Evolutionary conservation across 139 green algal genomes (phyloP).

Genomic region (Edaphochlamys debaryana): DNA sequence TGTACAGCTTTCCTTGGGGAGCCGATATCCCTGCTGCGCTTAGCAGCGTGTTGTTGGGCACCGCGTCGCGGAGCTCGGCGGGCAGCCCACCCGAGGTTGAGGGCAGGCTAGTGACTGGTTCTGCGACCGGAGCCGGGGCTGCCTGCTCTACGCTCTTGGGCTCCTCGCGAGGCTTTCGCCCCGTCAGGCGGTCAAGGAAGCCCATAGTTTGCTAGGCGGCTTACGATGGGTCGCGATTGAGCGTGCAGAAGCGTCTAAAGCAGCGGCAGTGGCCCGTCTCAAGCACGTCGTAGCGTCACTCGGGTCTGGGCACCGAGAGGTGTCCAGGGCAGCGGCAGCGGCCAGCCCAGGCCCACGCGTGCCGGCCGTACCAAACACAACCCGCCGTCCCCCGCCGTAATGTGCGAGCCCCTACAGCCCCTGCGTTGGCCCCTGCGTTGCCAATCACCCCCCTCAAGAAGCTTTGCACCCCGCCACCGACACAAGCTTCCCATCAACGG

Average conservation of each 20-base stretch:
- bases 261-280: not conserved
- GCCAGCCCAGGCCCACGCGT: too few relatives aligned
- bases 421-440: too few relatives aligned
- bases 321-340: too few relatives aligned
- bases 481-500: too few relatives aligned
- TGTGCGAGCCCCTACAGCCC: too few relatives aligned
- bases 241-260: not conserved
- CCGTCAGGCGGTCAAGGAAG: slow-evolving; percentile 5
- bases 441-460: too few relatives aligned
- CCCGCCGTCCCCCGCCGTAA: too few relatives aligned
- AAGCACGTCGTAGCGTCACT: not conserved
- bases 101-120: slow-evolving; percentile 4
- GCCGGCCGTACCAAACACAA: too few relatives aligned
- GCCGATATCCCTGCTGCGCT: not conserved
- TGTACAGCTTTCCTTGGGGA: slow-evolving; percentile 46
- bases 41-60: slow-evolving; percentile 14
- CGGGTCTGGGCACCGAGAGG: too few relatives aligned
- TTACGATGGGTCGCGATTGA: not conserved
- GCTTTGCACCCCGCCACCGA: too few relatives aligned
- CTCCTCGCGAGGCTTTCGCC: slow-evolving; percentile 25
- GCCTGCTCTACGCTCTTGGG: not conserved
- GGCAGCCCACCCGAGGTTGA: too few relatives aligned
- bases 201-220: not conserved
- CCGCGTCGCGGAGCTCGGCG: not conserved
- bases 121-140: not conserved